Conservation (phyloP, 208 protist genomes). For the Herpetomonas samuelpessoai region DNA sequence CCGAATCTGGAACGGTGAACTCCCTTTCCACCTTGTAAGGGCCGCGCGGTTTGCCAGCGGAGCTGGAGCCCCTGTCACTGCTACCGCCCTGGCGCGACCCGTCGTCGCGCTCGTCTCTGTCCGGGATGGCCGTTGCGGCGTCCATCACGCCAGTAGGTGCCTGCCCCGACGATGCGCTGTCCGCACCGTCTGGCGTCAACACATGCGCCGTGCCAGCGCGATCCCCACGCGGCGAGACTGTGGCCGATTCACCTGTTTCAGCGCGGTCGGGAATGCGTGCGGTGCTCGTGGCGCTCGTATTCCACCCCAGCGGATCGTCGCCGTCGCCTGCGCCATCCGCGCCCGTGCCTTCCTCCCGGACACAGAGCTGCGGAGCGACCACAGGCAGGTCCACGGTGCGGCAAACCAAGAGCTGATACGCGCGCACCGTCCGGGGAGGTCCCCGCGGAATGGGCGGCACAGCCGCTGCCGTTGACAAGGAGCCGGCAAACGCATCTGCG, state of each 20-base stretch:
- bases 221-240: not conserved
- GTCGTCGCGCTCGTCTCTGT: conserved; percentile 32
- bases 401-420: conserved; percentile 47
- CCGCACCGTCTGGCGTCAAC: no score
- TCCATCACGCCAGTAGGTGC: not conserved
- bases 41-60: not conserved
- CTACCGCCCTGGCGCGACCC: conserved; percentile 1
- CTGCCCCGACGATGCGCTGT: no score
- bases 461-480: not conserved
- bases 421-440: conserved; percentile 23
- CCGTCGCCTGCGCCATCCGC: no score
- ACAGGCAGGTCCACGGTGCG: conserved; percentile 24
- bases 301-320: not conserved
- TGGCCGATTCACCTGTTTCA: no score
- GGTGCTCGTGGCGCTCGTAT: not conserved
- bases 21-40: conserved; percentile 1
- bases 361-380: conserved; percentile 10
- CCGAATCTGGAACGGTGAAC: conserved; percentile 16
- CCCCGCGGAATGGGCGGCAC: not conserved
- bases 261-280: conserved; percentile 17
- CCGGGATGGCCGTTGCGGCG: conserved; percentile 25
- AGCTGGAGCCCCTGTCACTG: not conserved
- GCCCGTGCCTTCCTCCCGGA: conserved; percentile 15
- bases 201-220: no score
- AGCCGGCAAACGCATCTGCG: not conserved